Conservation (phyloP, 2,329 filamentous ascomycete species). For the Paracoccidioides brasiliensis region DNA sequence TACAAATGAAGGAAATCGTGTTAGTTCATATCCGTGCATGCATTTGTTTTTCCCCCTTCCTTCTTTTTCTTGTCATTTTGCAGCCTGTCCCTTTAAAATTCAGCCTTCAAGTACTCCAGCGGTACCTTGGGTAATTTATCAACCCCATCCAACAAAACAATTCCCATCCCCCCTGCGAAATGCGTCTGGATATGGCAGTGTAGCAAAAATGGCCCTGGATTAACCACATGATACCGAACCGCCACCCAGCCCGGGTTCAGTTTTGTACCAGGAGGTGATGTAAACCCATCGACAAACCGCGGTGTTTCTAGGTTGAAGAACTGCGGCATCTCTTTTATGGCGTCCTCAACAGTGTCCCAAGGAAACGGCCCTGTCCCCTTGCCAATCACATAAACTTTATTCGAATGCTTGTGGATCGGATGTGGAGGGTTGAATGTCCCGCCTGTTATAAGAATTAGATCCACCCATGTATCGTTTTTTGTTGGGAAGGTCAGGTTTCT, state of each 20-base stretch:
- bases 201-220: constrained; percentile 36
- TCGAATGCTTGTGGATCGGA: constrained; percentile 37
- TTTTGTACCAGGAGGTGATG: constrained; percentile 16
- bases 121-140: constrained; percentile 33
- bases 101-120: constrained; percentile 11
- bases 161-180: constrained; percentile 35
- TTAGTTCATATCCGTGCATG: too few species aligned
- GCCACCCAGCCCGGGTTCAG: constrained; percentile 28
- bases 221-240: constrained; percentile 34
- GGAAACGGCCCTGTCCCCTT: constrained; percentile 26
- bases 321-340: constrained; percentile 26
- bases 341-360: constrained; percentile 30
- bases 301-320: constrained; percentile 35
- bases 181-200: constrained; percentile 41
- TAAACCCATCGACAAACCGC: constrained; percentile 30
- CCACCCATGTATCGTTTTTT: constrained; percentile 28
- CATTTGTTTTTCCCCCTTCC: background rate
- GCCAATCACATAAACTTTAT: constrained; percentile 34
- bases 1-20: too few species aligned
- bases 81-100: background rate
- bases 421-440: constrained; percentile 23
- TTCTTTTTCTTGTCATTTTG: too few species aligned
- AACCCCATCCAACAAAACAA: constrained; percentile 37
- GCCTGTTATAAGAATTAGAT: constrained; percentile 17
- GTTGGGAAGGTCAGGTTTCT: constrained; percentile 21